These are phyloP conservation scores for Lipomyces mesembrius DNA, from an alignment of 805 yeast genomes.

Conservation along the genomic window DNA sequence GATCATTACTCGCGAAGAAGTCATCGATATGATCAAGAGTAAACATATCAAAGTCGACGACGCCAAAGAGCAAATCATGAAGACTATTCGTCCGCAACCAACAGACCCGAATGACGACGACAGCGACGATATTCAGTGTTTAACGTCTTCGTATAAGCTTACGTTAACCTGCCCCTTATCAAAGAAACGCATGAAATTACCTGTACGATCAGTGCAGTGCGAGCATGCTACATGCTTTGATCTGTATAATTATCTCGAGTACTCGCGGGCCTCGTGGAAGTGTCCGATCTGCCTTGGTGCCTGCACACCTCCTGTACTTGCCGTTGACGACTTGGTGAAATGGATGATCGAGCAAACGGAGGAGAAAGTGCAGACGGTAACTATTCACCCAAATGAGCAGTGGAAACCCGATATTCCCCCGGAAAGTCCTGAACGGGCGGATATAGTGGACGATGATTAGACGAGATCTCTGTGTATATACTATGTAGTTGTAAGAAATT, in stretches of 20 bases:
- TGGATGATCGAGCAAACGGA: slow-evolving; percentile 4
- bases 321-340: slow-evolving; percentile 44
- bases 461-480: neutral
- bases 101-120: neutral
- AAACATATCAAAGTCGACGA: slow-evolving; percentile 1
- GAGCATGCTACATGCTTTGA: slow-evolving; percentile 16
- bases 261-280: slow-evolving; percentile 13
- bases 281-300: slow-evolving; percentile 16
- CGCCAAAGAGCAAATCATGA: neutral
- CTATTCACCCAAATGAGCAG: slow-evolving; percentile 2
- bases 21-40: neutral
- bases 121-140: slow-evolving; percentile 15
- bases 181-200: slow-evolving; percentile 10
- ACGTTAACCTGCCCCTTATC: slow-evolving; percentile 13
- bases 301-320: slow-evolving; percentile 5
- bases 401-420: neutral
- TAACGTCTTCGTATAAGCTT: slow-evolving; percentile 1
- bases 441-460: neutral
- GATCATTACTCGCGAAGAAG: neutral
- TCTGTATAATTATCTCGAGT: slow-evolving; percentile 7
- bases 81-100: neutral
- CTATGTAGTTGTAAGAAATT: neutral
- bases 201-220: slow-evolving; percentile 10
- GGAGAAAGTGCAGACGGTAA: neutral
- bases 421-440: neutral